A percentile compares a stretch with the other conserved stretches of the same genome.
These are phyloP conservation scores for Vachellia pachyceras DNA, from an alignment of 306 rosid species.

Conservation along the genomic window DNA sequence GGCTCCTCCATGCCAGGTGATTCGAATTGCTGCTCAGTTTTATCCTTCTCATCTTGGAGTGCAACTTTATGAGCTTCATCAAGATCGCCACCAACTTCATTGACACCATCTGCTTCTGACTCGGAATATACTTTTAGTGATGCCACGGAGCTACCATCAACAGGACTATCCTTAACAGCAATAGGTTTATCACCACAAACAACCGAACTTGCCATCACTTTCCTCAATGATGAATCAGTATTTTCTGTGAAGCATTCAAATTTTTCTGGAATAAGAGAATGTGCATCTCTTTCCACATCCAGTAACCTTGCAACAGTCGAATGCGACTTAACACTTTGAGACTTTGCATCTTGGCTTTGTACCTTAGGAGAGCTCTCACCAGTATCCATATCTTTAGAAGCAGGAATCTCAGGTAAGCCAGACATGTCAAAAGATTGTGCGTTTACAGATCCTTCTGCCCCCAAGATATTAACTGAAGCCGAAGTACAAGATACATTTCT, in stretches of 20 bases:
- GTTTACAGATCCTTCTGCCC: conserved; percentile 54
- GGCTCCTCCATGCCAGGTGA: conserved; percentile 53
- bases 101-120: conserved; percentile 54
- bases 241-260: conserved; percentile 38
- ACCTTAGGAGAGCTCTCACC: conserved; percentile 45
- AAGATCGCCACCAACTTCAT: conserved; percentile 41
- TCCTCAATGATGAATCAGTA: conserved; percentile 28
- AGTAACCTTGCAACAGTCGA: neutral
- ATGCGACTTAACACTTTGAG: conserved; percentile 15
- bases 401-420: conserved; percentile 47
- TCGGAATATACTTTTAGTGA: conserved; percentile 44
- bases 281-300: conserved; percentile 1
- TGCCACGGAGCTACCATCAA: conserved; percentile 36
- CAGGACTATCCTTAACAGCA: conserved; percentile 34
- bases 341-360: conserved; percentile 26
- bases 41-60: conserved; percentile 49
- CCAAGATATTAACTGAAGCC: conserved; percentile 59
- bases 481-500: conserved; percentile 49
- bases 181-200: conserved; percentile 47
- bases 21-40: conserved; percentile 50
- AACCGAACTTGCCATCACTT: conserved; percentile 44
- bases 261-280: conserved; percentile 28
- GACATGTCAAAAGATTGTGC: conserved; percentile 47
- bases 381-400: conserved; percentile 52
- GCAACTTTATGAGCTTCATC: conserved; percentile 51